Evolutionary conservation across 305 asterid species (phyloP), one percentile per base, ranked within the genome.

Genomic region (Solanum hybrid): DNA sequence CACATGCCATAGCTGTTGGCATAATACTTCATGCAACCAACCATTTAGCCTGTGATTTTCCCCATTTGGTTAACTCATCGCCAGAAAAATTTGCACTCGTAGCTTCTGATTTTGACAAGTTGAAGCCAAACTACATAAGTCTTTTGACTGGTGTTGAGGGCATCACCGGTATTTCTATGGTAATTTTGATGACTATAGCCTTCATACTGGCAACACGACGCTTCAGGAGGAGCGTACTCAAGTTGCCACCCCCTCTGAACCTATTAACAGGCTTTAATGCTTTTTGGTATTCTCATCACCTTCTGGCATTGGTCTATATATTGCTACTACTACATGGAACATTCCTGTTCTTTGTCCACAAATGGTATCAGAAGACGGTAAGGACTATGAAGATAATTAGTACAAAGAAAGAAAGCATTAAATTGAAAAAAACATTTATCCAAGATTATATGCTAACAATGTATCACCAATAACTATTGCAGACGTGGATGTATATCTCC

Each of bases 221-320:
- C 77, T 96, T 97, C 91, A 89, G 98, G 79, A 95, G 90, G 90
- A 95, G 94, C 22, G 94, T 90, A 22, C 93, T 92, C 89, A 95
- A 94, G 92, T 92, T 97, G 88, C 97, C 98, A 41, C 82, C 95
- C 4, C 97, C 98, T 1, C 92, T 94, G 12, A 95, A 95, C 93
- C 92, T 90, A 92, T 90, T 97, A 14, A 95, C 99, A 0, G 99
- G 99, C 79, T 97, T 96, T 91, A 97, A 97, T 81, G 98, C 99
- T 14, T 97, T 97, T 91, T 97, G 99, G 99, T 97, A 96, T 90
- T 96, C 99, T 77, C 99, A 97, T 90, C 99, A 97, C 91, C 98
- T 97, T 88, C 95, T 97, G 33, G 96, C 72, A 33, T 92, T 97
- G 4, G 99, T 96, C 91, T 97, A 97, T 87, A 77, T 95, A 51